Evolutionary conservation across 2,329 filamentous ascomycete genomes (phyloP).

Genomic region (Cryphonectria carpinicola): DNA sequence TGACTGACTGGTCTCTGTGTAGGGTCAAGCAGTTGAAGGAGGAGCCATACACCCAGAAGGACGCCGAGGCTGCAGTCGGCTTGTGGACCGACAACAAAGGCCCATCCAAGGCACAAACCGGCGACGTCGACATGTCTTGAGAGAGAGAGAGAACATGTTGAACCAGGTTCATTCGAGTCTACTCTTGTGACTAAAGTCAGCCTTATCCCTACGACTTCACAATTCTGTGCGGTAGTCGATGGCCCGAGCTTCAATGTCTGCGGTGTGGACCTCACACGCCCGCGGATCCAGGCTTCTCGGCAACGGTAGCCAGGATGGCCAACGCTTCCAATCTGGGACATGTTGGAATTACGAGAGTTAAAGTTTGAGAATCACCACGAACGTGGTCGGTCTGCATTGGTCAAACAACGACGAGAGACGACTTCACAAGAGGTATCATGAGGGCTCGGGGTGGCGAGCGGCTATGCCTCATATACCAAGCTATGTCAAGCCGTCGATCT

Average conservation of each 20-base stretch:
- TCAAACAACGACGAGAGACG: neutral
- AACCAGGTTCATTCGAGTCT: neutral
- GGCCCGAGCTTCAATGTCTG: neutral
- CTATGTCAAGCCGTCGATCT: neutral
- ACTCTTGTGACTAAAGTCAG: neutral
- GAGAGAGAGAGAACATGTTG: slow-evolving; percentile 9
- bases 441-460: neutral
- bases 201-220: neutral
- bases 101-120: slow-evolving; percentile 46
- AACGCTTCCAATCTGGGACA: neutral
- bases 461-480: neutral
- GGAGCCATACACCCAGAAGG: slow-evolving; percentile 83
- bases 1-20: slow-evolving; percentile 32
- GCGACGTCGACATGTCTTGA: slow-evolving; percentile 46
- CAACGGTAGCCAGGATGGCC: neutral
- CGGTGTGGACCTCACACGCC: neutral
- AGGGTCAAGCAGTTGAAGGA: slow-evolving; percentile 83
- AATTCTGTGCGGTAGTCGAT: neutral
- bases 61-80: slow-evolving; percentile 80
- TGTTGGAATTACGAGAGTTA: neutral
- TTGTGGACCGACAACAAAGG: slow-evolving; percentile 69
- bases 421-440: neutral
- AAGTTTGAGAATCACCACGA: neutral
- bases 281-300: neutral
- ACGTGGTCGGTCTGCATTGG: neutral